A percentile compares a stretch with the other conserved stretches of the same genome.
Conservation (phyloP, 2,329 filamentous ascomycete species). For the Pseudocercospora ulei region DNA sequence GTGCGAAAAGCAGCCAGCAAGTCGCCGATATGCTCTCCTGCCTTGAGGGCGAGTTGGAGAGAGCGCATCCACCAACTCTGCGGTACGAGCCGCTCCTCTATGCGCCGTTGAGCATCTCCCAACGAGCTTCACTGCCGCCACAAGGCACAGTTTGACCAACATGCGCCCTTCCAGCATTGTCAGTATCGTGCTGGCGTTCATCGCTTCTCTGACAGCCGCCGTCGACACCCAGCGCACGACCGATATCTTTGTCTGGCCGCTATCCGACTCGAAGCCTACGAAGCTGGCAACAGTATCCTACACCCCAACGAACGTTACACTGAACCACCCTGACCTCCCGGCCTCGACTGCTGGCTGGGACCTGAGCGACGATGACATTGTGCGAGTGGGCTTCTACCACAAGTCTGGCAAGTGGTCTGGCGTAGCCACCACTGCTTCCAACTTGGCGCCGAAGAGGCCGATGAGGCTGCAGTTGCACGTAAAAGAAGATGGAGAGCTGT, state of each 20-base stretch:
- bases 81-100: not conserved
- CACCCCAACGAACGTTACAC: constrained; percentile 37
- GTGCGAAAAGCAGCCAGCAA: not conserved
- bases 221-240: constrained; percentile 25
- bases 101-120: not conserved
- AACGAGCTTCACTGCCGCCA: not conserved
- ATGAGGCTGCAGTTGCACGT: constrained; percentile 41
- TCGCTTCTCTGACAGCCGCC: constrained; percentile 31
- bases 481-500: constrained; percentile 38
- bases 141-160: constrained; percentile 17
- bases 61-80: no score
- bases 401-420: constrained; percentile 37
- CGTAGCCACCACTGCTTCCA: constrained; percentile 40
- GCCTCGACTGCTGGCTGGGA: constrained; percentile 32
- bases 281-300: constrained; percentile 39
- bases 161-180: constrained; percentile 36
- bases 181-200: constrained; percentile 32
- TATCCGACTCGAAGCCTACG: constrained; percentile 33
- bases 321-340: constrained; percentile 32
- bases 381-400: constrained; percentile 41
- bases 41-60: no score
- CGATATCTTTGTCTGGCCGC: constrained; percentile 35
- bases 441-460: constrained; percentile 37
- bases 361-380: constrained; percentile 25
- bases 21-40: not conserved